Evolutionary conservation across 164 flowering plant genomes (phyloP).

Genomic region (Echeveria elegans): DNA sequence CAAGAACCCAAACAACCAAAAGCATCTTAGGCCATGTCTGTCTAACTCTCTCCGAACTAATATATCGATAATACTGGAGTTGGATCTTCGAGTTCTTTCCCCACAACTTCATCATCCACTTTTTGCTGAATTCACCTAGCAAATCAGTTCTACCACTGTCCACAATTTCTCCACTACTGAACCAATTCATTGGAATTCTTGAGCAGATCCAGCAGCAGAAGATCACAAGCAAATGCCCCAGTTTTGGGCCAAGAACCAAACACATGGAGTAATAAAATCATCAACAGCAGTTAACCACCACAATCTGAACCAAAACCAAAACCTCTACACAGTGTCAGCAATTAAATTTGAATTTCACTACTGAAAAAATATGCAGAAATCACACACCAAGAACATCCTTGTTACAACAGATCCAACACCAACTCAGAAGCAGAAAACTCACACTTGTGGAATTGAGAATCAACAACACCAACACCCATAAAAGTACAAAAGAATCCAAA

Average conservation of each 20-base stretch:
- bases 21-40: slow-evolving; percentile 42
- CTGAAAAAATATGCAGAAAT: slow-evolving; percentile 9
- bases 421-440: slow-evolving; percentile 10
- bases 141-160: no score
- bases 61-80: slow-evolving; percentile 28
- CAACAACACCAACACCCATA: no score
- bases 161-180: no score
- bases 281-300: no score
- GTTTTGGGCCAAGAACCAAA: slow-evolving; percentile 16
- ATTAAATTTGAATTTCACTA: slow-evolving; percentile 21
- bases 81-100: slow-evolving; percentile 46
- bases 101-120: slow-evolving; percentile 17
- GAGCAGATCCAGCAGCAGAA: no score
- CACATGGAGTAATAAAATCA: no score
- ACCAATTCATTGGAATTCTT: no score
- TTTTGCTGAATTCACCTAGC: no score
- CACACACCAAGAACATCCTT: no score
- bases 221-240: slow-evolving; percentile 45
- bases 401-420: slow-evolving; percentile 11
- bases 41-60: slow-evolving; percentile 38
- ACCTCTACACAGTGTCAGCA: slow-evolving; percentile 13
- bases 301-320: no score
- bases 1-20: slow-evolving; percentile 21
- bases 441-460: no score
- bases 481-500: no score